Percentiles rank a stretch among this genome's conserved stretches.
phyloP scores from a whole-genome alignment of 345 rosid species.

The Gossypium thurberi region DNA sequence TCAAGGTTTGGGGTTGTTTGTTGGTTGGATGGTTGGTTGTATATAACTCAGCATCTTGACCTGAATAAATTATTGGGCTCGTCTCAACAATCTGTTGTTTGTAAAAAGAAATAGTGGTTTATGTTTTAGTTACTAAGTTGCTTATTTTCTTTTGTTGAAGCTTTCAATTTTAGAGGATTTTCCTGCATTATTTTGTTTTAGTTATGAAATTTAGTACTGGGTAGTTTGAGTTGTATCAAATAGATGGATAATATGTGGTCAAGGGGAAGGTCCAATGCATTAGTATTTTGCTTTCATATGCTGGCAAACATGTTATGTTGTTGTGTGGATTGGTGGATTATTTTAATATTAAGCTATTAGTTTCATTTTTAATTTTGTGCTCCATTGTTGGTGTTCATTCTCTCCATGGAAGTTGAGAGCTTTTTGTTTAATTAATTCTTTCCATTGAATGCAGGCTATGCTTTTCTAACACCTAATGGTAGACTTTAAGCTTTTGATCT shows the following conservation, averaged over 20 bases:
- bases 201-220: not conserved
- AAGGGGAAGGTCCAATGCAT: not conserved
- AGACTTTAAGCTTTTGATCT: not conserved
- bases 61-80: not conserved
- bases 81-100: not conserved
- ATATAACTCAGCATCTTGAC: not conserved
- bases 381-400: not conserved
- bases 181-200: not conserved
- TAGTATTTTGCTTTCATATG: not conserved
- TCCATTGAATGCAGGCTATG: not conserved
- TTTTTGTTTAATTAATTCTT: not conserved
- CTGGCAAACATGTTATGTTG: not conserved
- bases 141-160: not conserved
- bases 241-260: not conserved
- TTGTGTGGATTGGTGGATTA: not conserved
- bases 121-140: not conserved
- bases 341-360: not conserved
- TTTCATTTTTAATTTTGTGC: not conserved
- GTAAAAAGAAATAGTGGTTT: not conserved
- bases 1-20: conserved; percentile 12
- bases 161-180: not conserved
- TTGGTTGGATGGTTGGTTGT: not conserved
- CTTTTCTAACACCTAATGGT: not conserved
- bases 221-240: not conserved
- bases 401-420: not conserved